phyloP scores from a whole-genome alignment of 805 yeast species.

The Candida boleticola region DNA sequence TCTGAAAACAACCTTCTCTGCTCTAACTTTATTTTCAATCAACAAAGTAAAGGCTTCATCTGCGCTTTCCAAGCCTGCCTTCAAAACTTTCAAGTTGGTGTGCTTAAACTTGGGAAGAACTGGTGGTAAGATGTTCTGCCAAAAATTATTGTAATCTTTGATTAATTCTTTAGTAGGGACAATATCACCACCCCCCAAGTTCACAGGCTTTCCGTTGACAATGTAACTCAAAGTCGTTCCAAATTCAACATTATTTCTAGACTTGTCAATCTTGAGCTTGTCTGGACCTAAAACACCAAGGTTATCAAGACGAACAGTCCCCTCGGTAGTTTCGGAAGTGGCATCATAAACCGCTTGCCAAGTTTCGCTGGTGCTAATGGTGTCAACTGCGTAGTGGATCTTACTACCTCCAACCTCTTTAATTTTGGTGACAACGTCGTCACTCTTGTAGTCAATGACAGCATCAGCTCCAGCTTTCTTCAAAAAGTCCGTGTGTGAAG shows the following conservation, averaged over 20 bases:
- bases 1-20: conserved; percentile 44
- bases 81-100: conserved; percentile 23
- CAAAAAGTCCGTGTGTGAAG: conserved; percentile 22
- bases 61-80: conserved; percentile 23
- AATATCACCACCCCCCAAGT: not conserved
- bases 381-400: conserved; percentile 27
- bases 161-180: not conserved
- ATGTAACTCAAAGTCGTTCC: conserved; percentile 13
- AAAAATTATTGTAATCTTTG: conserved; percentile 15
- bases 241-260: conserved; percentile 12
- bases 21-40: conserved; percentile 38
- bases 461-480: conserved; percentile 28
- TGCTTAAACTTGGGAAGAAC: conserved; percentile 14
- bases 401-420: conserved; percentile 14
- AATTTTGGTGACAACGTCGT: conserved; percentile 21
- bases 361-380: conserved; percentile 20
- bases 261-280: conserved; percentile 7
- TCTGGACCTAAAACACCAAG: conserved; percentile 15
- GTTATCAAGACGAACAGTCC: conserved; percentile 16
- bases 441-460: conserved; percentile 26
- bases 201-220: conserved; percentile 11
- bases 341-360: conserved; percentile 27
- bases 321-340: conserved; percentile 18
- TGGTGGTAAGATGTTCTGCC: conserved; percentile 21
- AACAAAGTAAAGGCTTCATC: conserved; percentile 38